These are phyloP conservation scores for Leccinum insigne DNA, from an alignment of 1,284 basidiomycete species.

Conservation along the genomic window DNA sequence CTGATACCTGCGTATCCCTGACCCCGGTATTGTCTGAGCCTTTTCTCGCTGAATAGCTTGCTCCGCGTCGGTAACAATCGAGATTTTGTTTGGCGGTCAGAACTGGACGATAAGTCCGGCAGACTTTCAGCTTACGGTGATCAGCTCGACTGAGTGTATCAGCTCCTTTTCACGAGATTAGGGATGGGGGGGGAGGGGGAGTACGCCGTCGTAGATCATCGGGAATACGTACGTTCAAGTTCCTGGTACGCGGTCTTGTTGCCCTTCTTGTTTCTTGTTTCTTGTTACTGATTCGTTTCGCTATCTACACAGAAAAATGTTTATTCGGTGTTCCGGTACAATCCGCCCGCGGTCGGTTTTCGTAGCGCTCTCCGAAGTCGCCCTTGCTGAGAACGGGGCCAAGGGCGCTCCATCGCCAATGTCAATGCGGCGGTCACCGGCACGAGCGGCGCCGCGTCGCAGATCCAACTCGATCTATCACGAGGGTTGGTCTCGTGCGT, in stretches of 20 bases:
- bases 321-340: constrained; percentile 54
- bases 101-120: constrained; percentile 43
- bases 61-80: constrained; percentile 20
- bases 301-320: constrained; percentile 46
- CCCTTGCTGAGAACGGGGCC: constrained; percentile 33
- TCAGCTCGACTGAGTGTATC: constrained; percentile 39
- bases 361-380: constrained; percentile 38
- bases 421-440: constrained; percentile 23
- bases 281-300: not conserved
- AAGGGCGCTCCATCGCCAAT: constrained; percentile 32
- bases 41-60: constrained; percentile 19
- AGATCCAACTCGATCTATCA: not conserved
- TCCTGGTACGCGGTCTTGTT: constrained; percentile 36
- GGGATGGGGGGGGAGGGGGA: constrained; percentile 19
- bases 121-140: constrained; percentile 45
- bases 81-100: constrained; percentile 47
- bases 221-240: constrained; percentile 43
- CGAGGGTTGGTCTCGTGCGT: not conserved
- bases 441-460: constrained; percentile 1
- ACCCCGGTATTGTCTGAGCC: not conserved
- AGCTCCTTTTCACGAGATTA: constrained; percentile 49
- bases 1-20: not conserved
- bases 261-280: not conserved
- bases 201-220: constrained; percentile 43
- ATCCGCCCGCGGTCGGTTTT: constrained; percentile 52